A percentile compares a stretch with the other conserved stretches of the same genome.
These are phyloP conservation scores for Colletotrichum tamarilloi DNA, from an alignment of 2,329 filamentous ascomycete genomes.

Conservation along the genomic window DNA sequence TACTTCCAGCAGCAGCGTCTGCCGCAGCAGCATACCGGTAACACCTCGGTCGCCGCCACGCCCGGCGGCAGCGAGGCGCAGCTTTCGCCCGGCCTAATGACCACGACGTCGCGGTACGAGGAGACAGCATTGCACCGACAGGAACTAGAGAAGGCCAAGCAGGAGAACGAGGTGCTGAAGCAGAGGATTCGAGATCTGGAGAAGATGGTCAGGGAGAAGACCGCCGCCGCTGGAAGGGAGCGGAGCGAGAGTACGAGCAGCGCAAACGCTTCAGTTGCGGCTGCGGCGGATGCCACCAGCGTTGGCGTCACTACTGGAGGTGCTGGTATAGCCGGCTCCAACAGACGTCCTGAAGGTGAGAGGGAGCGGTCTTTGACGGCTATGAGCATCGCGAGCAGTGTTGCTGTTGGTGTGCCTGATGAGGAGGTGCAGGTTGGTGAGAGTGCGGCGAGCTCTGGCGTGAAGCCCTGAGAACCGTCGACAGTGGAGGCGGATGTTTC, in stretches of 20 bases:
- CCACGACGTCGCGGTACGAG: slow-evolving; percentile 70
- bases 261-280: slow-evolving; percentile 44
- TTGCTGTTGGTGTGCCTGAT: slow-evolving; percentile 67
- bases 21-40: slow-evolving; percentile 41
- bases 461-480: slow-evolving; percentile 33
- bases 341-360: slow-evolving; percentile 51
- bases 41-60: slow-evolving; percentile 48
- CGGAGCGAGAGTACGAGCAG: slow-evolving; percentile 66
- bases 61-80: slow-evolving; percentile 53
- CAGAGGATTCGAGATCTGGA: slow-evolving; percentile 72
- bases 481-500: background rate
- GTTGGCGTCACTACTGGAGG: slow-evolving; percentile 39
- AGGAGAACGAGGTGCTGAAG: slow-evolving; percentile 73
- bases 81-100: slow-evolving; percentile 65
- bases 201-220: slow-evolving; percentile 61
- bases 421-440: slow-evolving; percentile 71
- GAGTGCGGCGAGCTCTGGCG: slow-evolving; percentile 65
- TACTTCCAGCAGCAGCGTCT: slow-evolving; percentile 57
- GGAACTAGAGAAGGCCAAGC: slow-evolving; percentile 70
- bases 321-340: slow-evolving; percentile 59
- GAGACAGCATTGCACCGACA: slow-evolving; percentile 69
- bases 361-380: slow-evolving; percentile 55
- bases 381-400: slow-evolving; percentile 56
- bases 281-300: slow-evolving; percentile 42
- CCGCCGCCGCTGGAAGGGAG: slow-evolving; percentile 57